Evolutionary conservation across 768 basidiomycete species (phyloP).

Genomic region (Cytidiella melzeri): DNA sequence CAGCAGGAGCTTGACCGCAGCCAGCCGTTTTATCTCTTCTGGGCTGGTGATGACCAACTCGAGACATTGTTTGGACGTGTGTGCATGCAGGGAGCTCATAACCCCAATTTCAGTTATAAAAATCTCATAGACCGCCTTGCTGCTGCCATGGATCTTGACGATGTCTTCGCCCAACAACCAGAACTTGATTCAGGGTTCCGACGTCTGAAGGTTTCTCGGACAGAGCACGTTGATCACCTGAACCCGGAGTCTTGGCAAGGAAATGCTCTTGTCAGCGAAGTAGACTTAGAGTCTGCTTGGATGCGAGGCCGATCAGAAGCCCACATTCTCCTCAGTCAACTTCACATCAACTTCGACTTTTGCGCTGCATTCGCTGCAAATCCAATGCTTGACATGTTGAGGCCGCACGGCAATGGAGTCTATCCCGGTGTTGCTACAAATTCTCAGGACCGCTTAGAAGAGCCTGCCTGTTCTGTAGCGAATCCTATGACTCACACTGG

Average conservation of each 20-base stretch:
- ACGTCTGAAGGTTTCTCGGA: conserved; percentile 17
- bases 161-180: conserved; percentile 15
- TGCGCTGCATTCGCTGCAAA: conserved; percentile 1
- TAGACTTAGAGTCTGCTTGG: conserved; percentile 18
- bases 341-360: conserved; percentile 6
- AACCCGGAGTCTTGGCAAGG: conserved; percentile 20
- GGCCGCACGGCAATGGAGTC: conserved; percentile 20
- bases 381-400: conserved; percentile 18
- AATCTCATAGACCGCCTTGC: conserved; percentile 14
- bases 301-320: conserved; percentile 7
- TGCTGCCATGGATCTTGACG: conserved; percentile 18
- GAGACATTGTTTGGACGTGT: conserved; percentile 11
- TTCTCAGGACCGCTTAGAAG: conserved; percentile 19
- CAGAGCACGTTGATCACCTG: conserved; percentile 22
- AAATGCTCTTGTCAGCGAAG: conserved; percentile 13
- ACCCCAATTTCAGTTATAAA: conserved; percentile 13
- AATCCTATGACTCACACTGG: no score
- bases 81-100: conserved; percentile 9
- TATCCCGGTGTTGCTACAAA: conserved; percentile 26
- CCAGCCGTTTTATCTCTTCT: conserved; percentile 8
- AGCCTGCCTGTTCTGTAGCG: not conserved
- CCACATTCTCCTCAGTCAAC: conserved; percentile 1
- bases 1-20: conserved; percentile 9
- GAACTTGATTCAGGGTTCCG: conserved; percentile 17
- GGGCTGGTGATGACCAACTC: conserved; percentile 11